These are phyloP conservation scores for Letharia lupina DNA, from an alignment of 495 filamentous ascomycete genomes.

Conservation along the genomic window DNA sequence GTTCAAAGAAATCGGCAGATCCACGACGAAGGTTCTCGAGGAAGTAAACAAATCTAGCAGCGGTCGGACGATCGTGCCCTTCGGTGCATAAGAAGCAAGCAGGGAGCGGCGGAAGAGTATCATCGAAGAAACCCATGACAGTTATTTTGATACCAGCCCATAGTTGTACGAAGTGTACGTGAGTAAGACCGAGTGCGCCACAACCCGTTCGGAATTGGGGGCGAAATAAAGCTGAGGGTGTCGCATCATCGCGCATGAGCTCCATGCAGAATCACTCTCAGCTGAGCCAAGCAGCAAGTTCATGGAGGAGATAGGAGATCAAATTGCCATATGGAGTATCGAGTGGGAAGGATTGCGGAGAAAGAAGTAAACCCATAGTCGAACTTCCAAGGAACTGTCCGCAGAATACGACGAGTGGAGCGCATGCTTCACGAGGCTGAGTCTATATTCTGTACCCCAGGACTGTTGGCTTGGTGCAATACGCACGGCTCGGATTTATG, in stretches of 20 bases:
- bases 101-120: neutral
- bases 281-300: neutral
- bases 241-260: neutral
- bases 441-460: neutral
- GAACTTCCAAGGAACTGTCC: too few relatives aligned
- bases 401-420: neutral
- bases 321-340: neutral
- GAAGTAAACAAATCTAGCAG: neutral
- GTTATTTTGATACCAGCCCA: neutral
- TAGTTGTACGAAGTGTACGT: neutral
- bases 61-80: neutral
- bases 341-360: too few relatives aligned
- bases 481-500: neutral
- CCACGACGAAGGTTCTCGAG: neutral
- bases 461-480: neutral
- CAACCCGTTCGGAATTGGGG: neutral
- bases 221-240: neutral
- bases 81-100: neutral
- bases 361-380: too few relatives aligned
- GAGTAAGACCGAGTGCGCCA: neutral
- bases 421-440: neutral
- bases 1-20: neutral
- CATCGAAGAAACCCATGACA: neutral
- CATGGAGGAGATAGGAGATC: neutral
- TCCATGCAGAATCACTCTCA: neutral